phyloP scores from a whole-genome alignment of 2,329 filamentous ascomycete species.

The Fusarium domesticum region DNA sequence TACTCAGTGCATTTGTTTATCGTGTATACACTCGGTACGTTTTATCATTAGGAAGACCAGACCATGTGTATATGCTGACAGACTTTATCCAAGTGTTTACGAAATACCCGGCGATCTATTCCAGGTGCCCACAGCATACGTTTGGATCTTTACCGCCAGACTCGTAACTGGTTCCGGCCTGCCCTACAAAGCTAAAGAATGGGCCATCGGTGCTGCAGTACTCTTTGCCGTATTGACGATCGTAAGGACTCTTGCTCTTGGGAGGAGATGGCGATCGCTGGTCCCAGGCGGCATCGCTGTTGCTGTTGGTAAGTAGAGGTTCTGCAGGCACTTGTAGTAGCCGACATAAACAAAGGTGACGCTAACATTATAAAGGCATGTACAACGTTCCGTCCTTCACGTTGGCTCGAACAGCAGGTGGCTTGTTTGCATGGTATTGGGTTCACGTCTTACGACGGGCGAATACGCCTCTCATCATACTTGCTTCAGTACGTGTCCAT shows the following conservation, averaged over 20 bases:
- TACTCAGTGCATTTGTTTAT: conserved; percentile 85
- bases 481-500: conserved; percentile 61
- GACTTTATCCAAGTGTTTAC: conserved; percentile 68
- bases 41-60: background rate
- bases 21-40: conserved; percentile 70
- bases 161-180: conserved; percentile 88
- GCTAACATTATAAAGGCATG: conserved; percentile 61
- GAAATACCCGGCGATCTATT: conserved; percentile 84
- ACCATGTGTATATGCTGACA: conserved; percentile 4
- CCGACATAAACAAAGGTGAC: background rate
- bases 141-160: conserved; percentile 96
- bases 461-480: conserved; percentile 80
- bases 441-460: conserved; percentile 47
- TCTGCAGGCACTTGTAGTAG: background rate
- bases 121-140: conserved; percentile 89
- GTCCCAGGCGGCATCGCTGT: conserved; percentile 94
- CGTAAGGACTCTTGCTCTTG: conserved; percentile 58
- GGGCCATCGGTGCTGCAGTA: conserved; percentile 69
- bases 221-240: conserved; percentile 72
- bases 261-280: conserved; percentile 65
- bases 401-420: conserved; percentile 79
- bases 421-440: conserved; percentile 76
- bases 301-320: conserved; percentile 64
- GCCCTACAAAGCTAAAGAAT: conserved; percentile 78
- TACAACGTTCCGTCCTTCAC: conserved; percentile 98